These are phyloP conservation scores for Neoboletus subvelutipes DNA, from an alignment of 768 basidiomycete species.

Conservation along the genomic window DNA sequence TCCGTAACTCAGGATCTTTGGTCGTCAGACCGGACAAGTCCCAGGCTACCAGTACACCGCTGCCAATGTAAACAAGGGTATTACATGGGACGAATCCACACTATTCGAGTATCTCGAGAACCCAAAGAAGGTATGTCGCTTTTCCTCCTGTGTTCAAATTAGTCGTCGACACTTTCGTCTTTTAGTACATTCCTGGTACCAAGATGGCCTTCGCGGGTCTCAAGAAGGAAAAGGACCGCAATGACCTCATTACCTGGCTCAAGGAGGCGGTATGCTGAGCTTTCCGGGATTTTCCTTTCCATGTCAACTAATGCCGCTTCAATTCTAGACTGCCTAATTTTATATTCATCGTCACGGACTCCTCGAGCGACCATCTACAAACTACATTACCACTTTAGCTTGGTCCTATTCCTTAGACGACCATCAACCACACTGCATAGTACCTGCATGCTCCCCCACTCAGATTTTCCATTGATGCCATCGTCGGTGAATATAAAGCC, in stretches of 20 bases:
- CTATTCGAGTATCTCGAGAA: conserved; percentile 95
- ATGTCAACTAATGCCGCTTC: not conserved
- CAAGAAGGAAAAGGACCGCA: conserved; percentile 98
- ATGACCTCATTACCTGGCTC: conserved; percentile 85
- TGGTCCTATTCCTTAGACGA: conserved; percentile 40
- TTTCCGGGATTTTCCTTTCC: not conserved
- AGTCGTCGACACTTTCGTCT: not conserved
- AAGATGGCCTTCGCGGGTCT: conserved; percentile 99
- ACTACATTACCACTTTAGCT: conserved; percentile 21
- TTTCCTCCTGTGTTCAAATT: not conserved
- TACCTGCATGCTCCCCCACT: conserved; percentile 30
- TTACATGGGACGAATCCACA: conserved; percentile 83
- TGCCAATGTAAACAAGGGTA: conserved; percentile 93
- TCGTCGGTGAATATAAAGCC: not conserved
- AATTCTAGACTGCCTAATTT: conserved; percentile 28
- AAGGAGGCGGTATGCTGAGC: conserved; percentile 62
- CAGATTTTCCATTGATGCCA: conserved; percentile 15
- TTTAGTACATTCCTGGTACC: conserved; percentile 89
- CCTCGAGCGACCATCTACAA: conserved; percentile 2
- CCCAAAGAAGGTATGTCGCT: conserved; percentile 81
- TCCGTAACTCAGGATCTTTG: conserved; percentile 58
- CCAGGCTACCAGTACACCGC: conserved; percentile 90
- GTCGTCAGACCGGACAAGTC: conserved; percentile 83
- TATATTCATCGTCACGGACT: conserved; percentile 17
- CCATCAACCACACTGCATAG: conserved; percentile 25